phyloP scores from a whole-genome alignment of 78 protist genomes.

The Salpingoeca rosetta region DNA sequence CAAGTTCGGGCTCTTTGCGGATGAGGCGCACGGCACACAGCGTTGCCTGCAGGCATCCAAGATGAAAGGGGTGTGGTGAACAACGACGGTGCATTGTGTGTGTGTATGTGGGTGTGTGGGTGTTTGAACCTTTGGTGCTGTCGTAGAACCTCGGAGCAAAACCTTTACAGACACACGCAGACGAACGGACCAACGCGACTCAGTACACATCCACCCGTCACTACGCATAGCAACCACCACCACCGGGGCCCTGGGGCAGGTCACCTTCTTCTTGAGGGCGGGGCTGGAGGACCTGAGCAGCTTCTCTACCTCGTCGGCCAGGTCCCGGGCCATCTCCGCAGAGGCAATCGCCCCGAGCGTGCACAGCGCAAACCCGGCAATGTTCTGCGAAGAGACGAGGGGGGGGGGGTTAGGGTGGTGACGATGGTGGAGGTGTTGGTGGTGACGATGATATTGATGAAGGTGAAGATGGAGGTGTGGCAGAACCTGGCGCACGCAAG shows the following conservation, averaged over 20 bases:
- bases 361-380: conserved; percentile 82
- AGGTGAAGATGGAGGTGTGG: too few species aligned
- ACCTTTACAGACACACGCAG: not conserved
- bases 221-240: too few species aligned
- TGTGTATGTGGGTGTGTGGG: too few species aligned
- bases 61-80: not conserved
- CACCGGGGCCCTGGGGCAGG: not conserved
- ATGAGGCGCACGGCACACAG: conserved; percentile 82
- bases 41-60: conserved; percentile 35
- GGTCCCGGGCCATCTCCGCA: conserved; percentile 87
- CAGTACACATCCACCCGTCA: not conserved
- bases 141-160: not conserved
- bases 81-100: too few species aligned
- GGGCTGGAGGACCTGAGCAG: conserved; percentile 66
- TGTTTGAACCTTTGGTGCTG: too few species aligned
- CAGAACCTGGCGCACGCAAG: not conserved
- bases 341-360: conserved; percentile 90
- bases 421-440: too few species aligned
- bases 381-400: too few species aligned
- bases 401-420: too few species aligned
- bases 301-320: conserved; percentile 82
- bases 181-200: not conserved
- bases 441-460: too few species aligned
- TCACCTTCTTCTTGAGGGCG: conserved; percentile 84
- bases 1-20: conserved; percentile 72